A percentile compares a stretch with the other conserved stretches of the same genome.
These are phyloP conservation scores for Barbarea vulgaris DNA, from an alignment of 345 rosid species.

Conservation along the genomic window DNA sequence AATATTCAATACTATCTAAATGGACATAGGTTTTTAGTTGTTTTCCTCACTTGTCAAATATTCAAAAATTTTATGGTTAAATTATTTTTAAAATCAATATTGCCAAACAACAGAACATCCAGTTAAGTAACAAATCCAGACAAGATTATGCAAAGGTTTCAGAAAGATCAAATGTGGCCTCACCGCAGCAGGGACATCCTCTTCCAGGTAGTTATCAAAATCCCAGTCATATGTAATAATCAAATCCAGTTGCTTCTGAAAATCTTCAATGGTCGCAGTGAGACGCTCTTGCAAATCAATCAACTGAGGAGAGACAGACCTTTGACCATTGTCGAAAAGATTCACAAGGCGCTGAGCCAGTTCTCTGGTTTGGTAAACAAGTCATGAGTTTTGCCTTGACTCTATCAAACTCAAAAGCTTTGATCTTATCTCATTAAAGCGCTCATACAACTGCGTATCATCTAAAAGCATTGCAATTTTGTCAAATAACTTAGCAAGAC, in stretches of 20 bases:
- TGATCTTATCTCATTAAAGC: conserved; percentile 65
- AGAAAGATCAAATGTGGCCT: conserved; percentile 57
- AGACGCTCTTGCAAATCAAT: conserved; percentile 82
- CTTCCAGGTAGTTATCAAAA: conserved; percentile 84
- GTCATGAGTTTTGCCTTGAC: conserved; percentile 67
- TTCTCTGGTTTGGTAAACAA: conserved; percentile 73
- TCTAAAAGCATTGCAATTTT: conserved; percentile 72
- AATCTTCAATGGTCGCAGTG: conserved; percentile 76
- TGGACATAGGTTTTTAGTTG: no score
- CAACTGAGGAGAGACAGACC: conserved; percentile 78
- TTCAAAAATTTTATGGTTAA: no score
- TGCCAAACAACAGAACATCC: conserved; percentile 22
- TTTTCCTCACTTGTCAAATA: no score
- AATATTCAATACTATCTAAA: no score
- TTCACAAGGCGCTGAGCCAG: conserved; percentile 71
- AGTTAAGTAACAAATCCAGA: conserved; percentile 22
- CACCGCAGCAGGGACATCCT: conserved; percentile 99
- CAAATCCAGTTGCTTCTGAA: conserved; percentile 91
- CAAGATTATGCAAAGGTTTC: background rate
- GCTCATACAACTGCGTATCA: conserved; percentile 71
- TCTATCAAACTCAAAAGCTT: conserved; percentile 75
- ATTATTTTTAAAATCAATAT: no score
- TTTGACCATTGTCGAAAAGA: conserved; percentile 75
- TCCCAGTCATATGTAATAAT: conserved; percentile 74
- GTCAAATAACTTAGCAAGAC: conserved; percentile 74